phyloP scores from a whole-genome alignment of 331 rosid genomes.

The Pyracantha coccinea region DNA sequence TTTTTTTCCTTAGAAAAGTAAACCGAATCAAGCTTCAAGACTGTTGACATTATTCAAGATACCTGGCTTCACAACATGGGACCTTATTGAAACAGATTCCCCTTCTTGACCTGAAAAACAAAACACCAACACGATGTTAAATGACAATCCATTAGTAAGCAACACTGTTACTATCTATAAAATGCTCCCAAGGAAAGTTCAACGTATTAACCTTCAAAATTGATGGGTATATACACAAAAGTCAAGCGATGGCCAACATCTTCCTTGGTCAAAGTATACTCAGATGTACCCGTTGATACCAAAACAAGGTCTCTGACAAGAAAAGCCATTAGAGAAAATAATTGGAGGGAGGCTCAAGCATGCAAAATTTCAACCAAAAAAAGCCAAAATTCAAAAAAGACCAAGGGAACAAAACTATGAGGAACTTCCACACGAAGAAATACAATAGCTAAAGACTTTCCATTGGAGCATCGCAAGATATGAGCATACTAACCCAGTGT shows the following conservation, averaged over 20 bases:
- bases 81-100: constrained; percentile 48
- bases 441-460: background rate
- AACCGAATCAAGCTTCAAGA: constrained; percentile 11
- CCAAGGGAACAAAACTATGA: background rate
- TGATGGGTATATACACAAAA: constrained; percentile 76
- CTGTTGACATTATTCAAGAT: constrained; percentile 21
- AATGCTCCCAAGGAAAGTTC: constrained; percentile 8
- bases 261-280: constrained; percentile 77
- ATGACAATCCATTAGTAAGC: constrained; percentile 1
- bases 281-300: constrained; percentile 74
- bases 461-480: constrained; percentile 3
- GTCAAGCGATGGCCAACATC: constrained; percentile 73
- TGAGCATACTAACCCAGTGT: constrained; percentile 60
- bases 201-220: constrained; percentile 67
- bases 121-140: constrained; percentile 16
- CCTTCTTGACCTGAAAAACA: constrained; percentile 81
- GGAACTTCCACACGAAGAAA: background rate
- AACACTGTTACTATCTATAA: background rate
- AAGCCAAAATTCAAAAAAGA: background rate
- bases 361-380: background rate
- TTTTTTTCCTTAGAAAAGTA: background rate
- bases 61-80: constrained; percentile 81
- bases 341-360: background rate
- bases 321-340: constrained; percentile 13
- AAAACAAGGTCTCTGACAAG: constrained; percentile 47